Evolutionary conservation across 805 yeast species (phyloP), one percentile per base, ranked within the genome.

Genomic region (Grigorovia yakushimaensis): DNA sequence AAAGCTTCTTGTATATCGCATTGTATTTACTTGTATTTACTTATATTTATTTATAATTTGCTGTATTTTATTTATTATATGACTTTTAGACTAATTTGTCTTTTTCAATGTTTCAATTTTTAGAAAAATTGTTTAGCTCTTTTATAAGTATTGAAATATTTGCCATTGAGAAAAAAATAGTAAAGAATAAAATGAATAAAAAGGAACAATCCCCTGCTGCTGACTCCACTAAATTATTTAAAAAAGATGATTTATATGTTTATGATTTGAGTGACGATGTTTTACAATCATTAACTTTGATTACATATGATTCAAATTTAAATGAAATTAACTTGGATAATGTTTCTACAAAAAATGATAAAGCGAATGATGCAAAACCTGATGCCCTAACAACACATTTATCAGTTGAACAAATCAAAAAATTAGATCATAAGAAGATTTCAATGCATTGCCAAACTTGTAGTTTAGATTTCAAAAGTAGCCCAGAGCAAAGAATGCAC

Each of bases 241-340:
- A 57, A 48, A 61, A 52, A 40, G 62, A 63, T 41, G 77, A 76
- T 41, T 60, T 74, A 8, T 81, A 79, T 54, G 61, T 81, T 4
- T 82, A 72, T 56, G 70, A 70, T 41, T 58, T 81, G 15, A 57
- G 74, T 2, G 53, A 60, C 1, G 54, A 61, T 1, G 57, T 81
- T 2, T 45, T 74, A 13, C 53, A 68, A 23, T 73, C 82, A 0
- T 60, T 83, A 45, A 69, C 74, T 53, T 58, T 81, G 53, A 61
- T 80, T 58, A 71, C 72, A 52, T 81, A 82, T 60, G 84, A 81
- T 56, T 67, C 76, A 1, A 73, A 78, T 0, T 61, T 71, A 6
- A 68, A 69, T 49, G 70, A 65, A 51, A 62, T 62, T 39, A 45
- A 48, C 7, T 21, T 42, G 8, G 44, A 30, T 20, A 21, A 17